Conservation (phyloP, 2,329 filamentous ascomycete species). For the Alternaria novae-zelandiae region DNA sequence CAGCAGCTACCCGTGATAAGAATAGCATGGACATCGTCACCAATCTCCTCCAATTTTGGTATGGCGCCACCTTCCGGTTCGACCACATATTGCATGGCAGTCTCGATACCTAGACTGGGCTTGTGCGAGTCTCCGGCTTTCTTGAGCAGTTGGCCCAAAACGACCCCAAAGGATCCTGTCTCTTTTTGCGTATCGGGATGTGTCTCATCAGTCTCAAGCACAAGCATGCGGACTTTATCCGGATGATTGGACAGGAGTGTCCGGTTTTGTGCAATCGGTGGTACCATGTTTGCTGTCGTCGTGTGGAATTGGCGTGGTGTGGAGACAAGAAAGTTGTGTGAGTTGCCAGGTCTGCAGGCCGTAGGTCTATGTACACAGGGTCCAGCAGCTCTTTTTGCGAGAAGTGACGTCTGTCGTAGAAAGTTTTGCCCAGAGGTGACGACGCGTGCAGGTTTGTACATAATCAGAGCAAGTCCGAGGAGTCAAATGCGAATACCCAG, state of each 20-base stretch:
- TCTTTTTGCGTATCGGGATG: conserved; percentile 59
- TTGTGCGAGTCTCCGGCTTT: conserved; percentile 60
- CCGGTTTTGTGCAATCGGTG: conserved; percentile 27
- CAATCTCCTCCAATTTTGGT: conserved; percentile 57
- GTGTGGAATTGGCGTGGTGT: not conserved
- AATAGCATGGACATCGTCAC: conserved; percentile 52
- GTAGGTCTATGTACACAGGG: not conserved
- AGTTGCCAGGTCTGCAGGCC: not conserved
- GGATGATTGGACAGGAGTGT: conserved; percentile 30
- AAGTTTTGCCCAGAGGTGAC: conserved; percentile 9
- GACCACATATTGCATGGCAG: conserved; percentile 63
- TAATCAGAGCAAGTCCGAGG: conserved; percentile 8
- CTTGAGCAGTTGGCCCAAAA: conserved; percentile 60
- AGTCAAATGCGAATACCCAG: not conserved
- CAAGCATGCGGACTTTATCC: conserved; percentile 55
- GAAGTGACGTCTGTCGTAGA: conserved; percentile 7
- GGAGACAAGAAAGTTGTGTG: not conserved
- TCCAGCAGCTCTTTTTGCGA: not conserved
- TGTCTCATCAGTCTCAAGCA: conserved; percentile 65
- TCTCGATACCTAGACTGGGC: conserved; percentile 62
- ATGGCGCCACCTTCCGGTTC: conserved; percentile 48
- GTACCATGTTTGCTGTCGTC: conserved; percentile 24
- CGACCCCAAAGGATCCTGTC: conserved; percentile 62
- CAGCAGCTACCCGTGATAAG: conserved; percentile 57
- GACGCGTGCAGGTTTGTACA: conserved; percentile 19